These are phyloP conservation scores for Blastobotrys arbuscula DNA, from an alignment of 1,139 yeast species.

Conservation along the genomic window DNA sequence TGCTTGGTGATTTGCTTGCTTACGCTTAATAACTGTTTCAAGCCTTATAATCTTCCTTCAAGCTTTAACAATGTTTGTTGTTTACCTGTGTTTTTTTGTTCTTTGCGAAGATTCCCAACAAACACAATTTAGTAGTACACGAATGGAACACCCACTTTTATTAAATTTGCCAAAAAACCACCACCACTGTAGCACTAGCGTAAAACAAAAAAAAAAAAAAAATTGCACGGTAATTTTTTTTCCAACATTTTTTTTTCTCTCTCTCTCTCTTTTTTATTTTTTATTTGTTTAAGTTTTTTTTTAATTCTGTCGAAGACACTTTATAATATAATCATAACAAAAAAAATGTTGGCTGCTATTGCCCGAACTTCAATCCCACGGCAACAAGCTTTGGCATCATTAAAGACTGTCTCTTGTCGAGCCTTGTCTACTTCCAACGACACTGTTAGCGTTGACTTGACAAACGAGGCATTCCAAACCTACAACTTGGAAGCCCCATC, in stretches of 20 bases:
- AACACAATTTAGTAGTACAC: too few relatives aligned
- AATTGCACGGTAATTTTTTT: background rate
- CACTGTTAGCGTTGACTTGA: constrained; percentile 46
- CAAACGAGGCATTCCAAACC: constrained; percentile 77
- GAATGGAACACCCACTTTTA: too few relatives aligned
- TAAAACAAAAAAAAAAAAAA: constrained; percentile 1
- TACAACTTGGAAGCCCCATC: constrained; percentile 69
- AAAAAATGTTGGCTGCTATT: constrained; percentile 13
- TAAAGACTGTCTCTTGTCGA: constrained; percentile 10
- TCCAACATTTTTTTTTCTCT: background rate
- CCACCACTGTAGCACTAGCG: background rate
- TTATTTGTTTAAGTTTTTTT: background rate
- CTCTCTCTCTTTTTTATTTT: background rate
- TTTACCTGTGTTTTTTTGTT: too few relatives aligned
- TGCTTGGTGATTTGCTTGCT: too few relatives aligned
- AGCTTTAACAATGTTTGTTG: too few relatives aligned
- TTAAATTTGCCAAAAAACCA: too few relatives aligned
- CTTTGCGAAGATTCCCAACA: too few relatives aligned
- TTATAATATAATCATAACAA: background rate
- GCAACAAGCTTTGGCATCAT: constrained; percentile 6
- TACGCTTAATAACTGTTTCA: too few relatives aligned
- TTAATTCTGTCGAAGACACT: background rate
- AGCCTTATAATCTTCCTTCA: too few relatives aligned
- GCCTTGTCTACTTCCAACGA: constrained; percentile 14
- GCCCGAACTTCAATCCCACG: constrained; percentile 9